Evolutionary conservation across 805 yeast genomes (phyloP).

Genomic region (Barnettozyma sp.): DNA sequence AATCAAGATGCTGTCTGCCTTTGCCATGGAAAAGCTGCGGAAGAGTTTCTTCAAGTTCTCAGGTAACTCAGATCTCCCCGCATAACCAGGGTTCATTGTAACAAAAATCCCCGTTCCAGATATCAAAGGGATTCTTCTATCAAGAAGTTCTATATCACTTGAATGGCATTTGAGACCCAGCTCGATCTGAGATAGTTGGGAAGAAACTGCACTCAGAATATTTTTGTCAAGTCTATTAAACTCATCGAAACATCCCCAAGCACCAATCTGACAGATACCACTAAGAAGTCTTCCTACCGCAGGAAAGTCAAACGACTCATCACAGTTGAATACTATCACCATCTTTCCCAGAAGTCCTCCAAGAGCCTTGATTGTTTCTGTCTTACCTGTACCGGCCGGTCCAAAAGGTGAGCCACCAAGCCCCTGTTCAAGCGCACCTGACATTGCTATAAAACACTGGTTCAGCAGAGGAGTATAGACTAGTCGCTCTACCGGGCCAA

Average conservation of each 20-base stretch:
- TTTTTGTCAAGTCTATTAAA: constrained; percentile 71
- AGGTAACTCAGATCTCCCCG: constrained; percentile 77
- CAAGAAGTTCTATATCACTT: constrained; percentile 34
- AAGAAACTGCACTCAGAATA: constrained; percentile 77
- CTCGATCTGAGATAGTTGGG: constrained; percentile 71
- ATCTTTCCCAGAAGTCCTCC: constrained; percentile 73
- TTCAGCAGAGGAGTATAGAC: constrained; percentile 72
- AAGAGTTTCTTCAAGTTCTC: constrained; percentile 79
- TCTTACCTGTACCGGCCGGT: constrained; percentile 97
- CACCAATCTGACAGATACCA: constrained; percentile 78
- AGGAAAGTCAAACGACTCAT: constrained; percentile 76
- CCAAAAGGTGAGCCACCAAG: constrained; percentile 92
- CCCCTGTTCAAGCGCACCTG: constrained; percentile 64
- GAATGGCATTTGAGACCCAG: constrained; percentile 33
- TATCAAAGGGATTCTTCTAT: constrained; percentile 33
- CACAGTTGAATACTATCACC: constrained; percentile 88
- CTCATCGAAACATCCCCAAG: constrained; percentile 97
- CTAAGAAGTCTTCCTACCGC: constrained; percentile 69
- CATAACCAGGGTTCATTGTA: constrained; percentile 86
- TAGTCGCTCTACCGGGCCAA: constrained; percentile 65
- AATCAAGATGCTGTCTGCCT: constrained; percentile 64
- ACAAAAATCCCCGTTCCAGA: constrained; percentile 67
- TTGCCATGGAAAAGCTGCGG: constrained; percentile 63
- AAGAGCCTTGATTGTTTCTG: constrained; percentile 81
- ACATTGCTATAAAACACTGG: constrained; percentile 57